phyloP scores from a whole-genome alignment of 2,329 filamentous ascomycete species.

The Cladorrhinum sp. region DNA sequence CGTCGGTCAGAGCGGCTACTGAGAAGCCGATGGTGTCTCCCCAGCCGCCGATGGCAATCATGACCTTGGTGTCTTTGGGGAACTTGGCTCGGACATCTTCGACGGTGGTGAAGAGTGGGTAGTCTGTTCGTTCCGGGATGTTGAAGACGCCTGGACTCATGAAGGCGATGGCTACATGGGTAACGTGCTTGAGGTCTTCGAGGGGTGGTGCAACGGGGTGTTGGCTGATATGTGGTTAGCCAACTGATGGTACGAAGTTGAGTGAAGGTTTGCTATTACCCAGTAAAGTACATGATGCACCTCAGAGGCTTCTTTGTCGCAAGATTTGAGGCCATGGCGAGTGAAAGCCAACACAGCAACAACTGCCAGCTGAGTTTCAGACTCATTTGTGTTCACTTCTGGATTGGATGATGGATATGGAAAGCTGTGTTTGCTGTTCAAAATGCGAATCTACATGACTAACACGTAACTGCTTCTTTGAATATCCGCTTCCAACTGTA shows the following conservation, averaged over 20 bases:
- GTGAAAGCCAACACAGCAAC: constrained; percentile 16
- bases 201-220: constrained; percentile 42
- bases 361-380: constrained; percentile 14
- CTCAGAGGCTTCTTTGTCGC: constrained; percentile 18
- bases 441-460: neutral
- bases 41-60: constrained; percentile 74
- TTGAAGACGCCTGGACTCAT: constrained; percentile 55
- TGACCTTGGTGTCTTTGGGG: constrained; percentile 54
- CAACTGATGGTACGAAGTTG: neutral
- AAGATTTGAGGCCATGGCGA: constrained; percentile 16
- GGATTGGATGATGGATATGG: neutral
- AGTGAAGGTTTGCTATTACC: constrained; percentile 30
- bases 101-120: constrained; percentile 54
- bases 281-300: constrained; percentile 50
- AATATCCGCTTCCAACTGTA: neutral
- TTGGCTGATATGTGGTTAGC: constrained; percentile 38
- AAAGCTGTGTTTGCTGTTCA: neutral
- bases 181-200: constrained; percentile 43
- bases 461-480: neutral
- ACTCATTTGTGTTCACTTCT: neutral
- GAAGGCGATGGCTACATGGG: constrained; percentile 58
- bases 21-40: constrained; percentile 65
- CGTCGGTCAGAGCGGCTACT: constrained; percentile 49
- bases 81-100: constrained; percentile 48
- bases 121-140: constrained; percentile 36